Percentiles rank a stretch among this genome's conserved stretches.
Conservation (phyloP, 352 stramenopile genomes). For the Sclerospora graminicola region DNA sequence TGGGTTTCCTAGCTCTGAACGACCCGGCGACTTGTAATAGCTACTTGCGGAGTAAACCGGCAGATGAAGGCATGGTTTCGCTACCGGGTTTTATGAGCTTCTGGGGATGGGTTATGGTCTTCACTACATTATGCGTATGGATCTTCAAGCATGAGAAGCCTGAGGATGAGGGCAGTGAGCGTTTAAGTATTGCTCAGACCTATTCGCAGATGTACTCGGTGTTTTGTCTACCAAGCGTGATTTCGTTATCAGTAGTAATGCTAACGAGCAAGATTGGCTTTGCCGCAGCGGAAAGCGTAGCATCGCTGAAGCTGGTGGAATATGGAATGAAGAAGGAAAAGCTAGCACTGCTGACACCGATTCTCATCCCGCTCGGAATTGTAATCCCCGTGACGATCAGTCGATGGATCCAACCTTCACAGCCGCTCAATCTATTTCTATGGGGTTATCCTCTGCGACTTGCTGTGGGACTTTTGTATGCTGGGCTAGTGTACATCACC, state of each 20-base stretch:
- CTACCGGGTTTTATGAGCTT: slow-evolving; percentile 89
- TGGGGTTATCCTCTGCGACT: slow-evolving; percentile 83
- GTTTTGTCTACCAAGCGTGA: slow-evolving; percentile 76
- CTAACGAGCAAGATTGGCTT: slow-evolving; percentile 90
- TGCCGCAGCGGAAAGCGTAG: slow-evolving; percentile 83
- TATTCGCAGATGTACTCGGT: slow-evolving; percentile 87
- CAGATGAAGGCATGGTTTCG: slow-evolving; percentile 72
- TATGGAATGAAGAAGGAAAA: slow-evolving; percentile 91
- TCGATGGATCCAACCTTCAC: slow-evolving; percentile 52
- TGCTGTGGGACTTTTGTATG: slow-evolving; percentile 74
- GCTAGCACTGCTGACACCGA: slow-evolving; percentile 74
- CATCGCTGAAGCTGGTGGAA: slow-evolving; percentile 88
- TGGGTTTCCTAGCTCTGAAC: slow-evolving; percentile 97
- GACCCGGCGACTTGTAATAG: slow-evolving; percentile 87
- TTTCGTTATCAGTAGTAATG: slow-evolving; percentile 80
- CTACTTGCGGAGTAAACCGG: slow-evolving; percentile 65
- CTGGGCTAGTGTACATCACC: slow-evolving; percentile 70
- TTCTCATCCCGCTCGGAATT: slow-evolving; percentile 85
- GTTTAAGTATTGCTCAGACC: slow-evolving; percentile 78
- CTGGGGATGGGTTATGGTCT: slow-evolving; percentile 90
- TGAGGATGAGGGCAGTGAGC: slow-evolving; percentile 40
- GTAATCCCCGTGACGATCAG: slow-evolving; percentile 78
- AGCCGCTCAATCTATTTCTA: slow-evolving; percentile 69
- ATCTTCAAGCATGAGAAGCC: slow-evolving; percentile 88
- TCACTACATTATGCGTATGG: slow-evolving; percentile 86